Base-by-base conservation (phyloP, 495 filamentous ascomycete species). In the Penicillium daleae region DNA sequence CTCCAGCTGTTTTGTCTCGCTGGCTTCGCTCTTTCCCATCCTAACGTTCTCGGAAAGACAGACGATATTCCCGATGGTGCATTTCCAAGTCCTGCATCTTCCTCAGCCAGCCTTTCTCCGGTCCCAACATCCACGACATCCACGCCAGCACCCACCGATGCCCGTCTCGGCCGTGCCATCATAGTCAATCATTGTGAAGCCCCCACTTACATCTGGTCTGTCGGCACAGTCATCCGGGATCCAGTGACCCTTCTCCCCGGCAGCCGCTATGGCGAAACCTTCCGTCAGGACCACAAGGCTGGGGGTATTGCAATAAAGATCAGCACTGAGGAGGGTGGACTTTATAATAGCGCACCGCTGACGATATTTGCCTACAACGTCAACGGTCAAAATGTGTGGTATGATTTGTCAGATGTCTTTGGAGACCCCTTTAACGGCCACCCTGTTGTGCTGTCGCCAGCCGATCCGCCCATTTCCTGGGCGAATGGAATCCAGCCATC, bases 291-390 rank as follows among this genome's bases (percentile, higher is more conserved):
- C 64, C 27, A 66, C 3, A 52, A 67, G 2, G 78, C 76, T 29
- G 85, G 85, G 52, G 86, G 86, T 51, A 78, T 82, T 50, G 79
- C 83, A 0, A 66, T 88, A 64, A 88, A 88, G 64, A 71, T 87
- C 59, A 85, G 82, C 35, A 76, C 66, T 7, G 61, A 66, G 12
- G 9, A 66, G 19, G 69, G 84, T 63, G 85, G 85, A 21, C 74
- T 87, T 32, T 84, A 79, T 66, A 73, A 57, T 40, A 81, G 79
- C 57, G 67, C 78, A 4, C 77, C 85, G 7, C 70, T 82, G 77
- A 81, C 79, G 29, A 72, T 83, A 52, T 86, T 85, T 59, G 82
- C 83, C 12, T 87, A 86, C 65, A 83, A 78, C 57, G 67, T 86
- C 15, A 77, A 75, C 17, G 62, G 42, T 15, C 37, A 42, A 1